A percentile compares a stretch with the other conserved stretches of the same genome.
These are phyloP conservation scores for Solanum chaucha DNA, from an alignment of 257 asterid genomes.

Conservation along the genomic window DNA sequence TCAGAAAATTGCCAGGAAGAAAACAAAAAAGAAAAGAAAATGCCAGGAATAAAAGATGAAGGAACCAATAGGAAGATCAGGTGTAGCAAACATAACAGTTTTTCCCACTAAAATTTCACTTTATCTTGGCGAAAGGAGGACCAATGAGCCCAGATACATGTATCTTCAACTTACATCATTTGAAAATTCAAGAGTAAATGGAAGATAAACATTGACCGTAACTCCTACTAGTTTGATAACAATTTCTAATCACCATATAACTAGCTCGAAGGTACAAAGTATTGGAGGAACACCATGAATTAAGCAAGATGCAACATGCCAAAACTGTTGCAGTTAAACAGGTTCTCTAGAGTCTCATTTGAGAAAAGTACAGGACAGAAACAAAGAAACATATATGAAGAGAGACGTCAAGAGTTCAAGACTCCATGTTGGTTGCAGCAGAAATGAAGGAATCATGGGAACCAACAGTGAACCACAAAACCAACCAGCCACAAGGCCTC, in stretches of 20 bases:
- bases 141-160: background rate
- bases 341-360: slow-evolving; percentile 29
- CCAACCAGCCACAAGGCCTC: slow-evolving; percentile 86
- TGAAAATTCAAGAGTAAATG: background rate
- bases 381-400: slow-evolving; percentile 61
- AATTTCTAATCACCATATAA: background rate
- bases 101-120: background rate
- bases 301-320: background rate
- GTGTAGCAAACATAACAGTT: background rate
- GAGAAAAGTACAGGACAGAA: slow-evolving; percentile 79
- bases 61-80: background rate
- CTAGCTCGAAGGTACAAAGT: background rate
- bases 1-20: background rate
- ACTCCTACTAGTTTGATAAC: background rate
- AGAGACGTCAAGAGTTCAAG: slow-evolving; percentile 86
- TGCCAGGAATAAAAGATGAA: background rate
- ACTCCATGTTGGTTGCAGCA: slow-evolving; percentile 80
- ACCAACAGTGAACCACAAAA: slow-evolving; percentile 62
- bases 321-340: background rate
- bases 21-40: background rate
- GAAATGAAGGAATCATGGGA: slow-evolving; percentile 59
- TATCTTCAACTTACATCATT: background rate
- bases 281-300: background rate
- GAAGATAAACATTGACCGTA: background rate
- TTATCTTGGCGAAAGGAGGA: background rate